phyloP scores from a whole-genome alignment of 495 filamentous ascomycete species.

The Neurospora sp. region DNA sequence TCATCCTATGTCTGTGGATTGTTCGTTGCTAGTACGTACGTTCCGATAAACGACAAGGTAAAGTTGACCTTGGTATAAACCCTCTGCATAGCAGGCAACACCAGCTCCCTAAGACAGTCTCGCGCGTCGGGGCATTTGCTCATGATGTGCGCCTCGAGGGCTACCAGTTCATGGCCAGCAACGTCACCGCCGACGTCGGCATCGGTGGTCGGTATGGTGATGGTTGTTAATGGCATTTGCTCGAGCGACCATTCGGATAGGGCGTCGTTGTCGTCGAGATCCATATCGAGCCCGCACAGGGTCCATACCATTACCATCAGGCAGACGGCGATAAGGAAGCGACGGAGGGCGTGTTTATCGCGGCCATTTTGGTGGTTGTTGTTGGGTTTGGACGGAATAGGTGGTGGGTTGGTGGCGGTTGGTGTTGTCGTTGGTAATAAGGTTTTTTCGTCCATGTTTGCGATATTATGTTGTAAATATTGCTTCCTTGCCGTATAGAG shows the following conservation, averaged over 20 bases:
- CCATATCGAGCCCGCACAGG: background rate
- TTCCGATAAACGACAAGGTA: conserved; percentile 80
- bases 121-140: conserved; percentile 84
- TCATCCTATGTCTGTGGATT: background rate
- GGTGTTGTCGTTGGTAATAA: background rate
- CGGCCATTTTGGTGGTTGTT: background rate
- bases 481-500: background rate
- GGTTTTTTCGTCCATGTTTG: background rate
- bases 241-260: background rate
- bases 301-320: background rate
- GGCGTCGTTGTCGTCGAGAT: background rate
- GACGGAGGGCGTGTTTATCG: background rate
- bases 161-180: conserved; percentile 35
- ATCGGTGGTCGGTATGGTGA: background rate
- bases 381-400: background rate
- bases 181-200: background rate
- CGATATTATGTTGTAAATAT: background rate
- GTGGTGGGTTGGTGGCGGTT: background rate
- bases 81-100: conserved; percentile 79
- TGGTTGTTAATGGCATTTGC: background rate
- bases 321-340: background rate
- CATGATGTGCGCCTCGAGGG: conserved; percentile 88
- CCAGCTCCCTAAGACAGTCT: conserved; percentile 68
- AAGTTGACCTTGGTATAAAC: conserved; percentile 82
- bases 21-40: conserved; percentile 1